A percentile compares a stretch with the other conserved stretches of the same genome.
phyloP scores from a whole-genome alignment of 164 flowering plant genomes.

The Piper betle region DNA sequence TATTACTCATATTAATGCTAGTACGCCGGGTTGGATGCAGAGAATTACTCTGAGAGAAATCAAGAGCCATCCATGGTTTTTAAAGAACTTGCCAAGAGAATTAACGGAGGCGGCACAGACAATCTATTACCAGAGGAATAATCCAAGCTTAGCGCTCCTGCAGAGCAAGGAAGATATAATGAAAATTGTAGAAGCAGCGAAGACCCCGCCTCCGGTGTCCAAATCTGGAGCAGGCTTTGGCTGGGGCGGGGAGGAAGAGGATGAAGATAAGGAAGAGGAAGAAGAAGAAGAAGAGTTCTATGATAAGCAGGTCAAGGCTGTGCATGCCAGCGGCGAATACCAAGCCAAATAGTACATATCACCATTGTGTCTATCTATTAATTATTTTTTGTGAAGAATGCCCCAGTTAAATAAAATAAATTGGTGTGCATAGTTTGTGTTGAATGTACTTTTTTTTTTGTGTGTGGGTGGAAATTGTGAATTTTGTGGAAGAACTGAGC shows the following conservation, averaged over 20 bases:
- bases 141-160: constrained; percentile 50
- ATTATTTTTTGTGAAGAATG: constrained; percentile 2
- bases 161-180: constrained; percentile 81
- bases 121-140: constrained; percentile 46
- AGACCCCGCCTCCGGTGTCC: constrained; percentile 55
- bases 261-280: constrained; percentile 28
- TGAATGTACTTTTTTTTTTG: not conserved
- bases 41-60: constrained; percentile 67
- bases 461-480: not conserved
- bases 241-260: constrained; percentile 55
- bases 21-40: constrained; percentile 23
- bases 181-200: constrained; percentile 88
- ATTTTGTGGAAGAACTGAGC: not conserved
- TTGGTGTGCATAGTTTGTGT: constrained; percentile 1
- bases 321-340: constrained; percentile 68
- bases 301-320: constrained; percentile 66
- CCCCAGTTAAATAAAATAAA: not conserved
- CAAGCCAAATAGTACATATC: constrained; percentile 18
- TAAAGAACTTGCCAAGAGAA: constrained; percentile 87
- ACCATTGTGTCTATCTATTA: not conserved
- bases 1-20: not conserved
- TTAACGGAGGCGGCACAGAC: constrained; percentile 71
- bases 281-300: constrained; percentile 63
- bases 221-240: constrained; percentile 50
- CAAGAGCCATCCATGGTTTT: constrained; percentile 89